A percentile compares a stretch with the other conserved stretches of the same genome.
Conservation (phyloP, 495 filamentous ascomycete species). For the Alectoria sarmentosa region DNA sequence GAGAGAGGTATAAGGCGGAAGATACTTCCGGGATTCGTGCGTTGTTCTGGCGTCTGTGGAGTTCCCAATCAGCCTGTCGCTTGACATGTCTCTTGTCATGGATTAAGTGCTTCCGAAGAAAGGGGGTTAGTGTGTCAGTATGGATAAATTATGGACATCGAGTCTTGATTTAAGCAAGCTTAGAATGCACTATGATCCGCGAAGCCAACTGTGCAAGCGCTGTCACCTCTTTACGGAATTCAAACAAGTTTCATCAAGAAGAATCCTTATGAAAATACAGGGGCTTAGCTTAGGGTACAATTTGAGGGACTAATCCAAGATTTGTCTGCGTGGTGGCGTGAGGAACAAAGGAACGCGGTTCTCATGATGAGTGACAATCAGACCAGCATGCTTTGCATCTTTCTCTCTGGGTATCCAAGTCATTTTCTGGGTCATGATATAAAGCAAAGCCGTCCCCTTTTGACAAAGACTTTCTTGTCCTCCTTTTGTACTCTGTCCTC, state of each 20-base stretch:
- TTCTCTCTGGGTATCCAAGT: neutral
- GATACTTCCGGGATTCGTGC: neutral
- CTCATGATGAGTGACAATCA: neutral
- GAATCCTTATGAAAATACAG: too few relatives aligned
- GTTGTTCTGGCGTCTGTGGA: neutral
- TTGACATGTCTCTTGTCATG: neutral
- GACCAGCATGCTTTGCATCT: neutral
- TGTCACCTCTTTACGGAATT: neutral
- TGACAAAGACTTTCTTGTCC: neutral
- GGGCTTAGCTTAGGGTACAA: neutral
- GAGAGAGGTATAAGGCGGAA: neutral
- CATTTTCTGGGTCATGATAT: neutral
- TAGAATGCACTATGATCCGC: neutral
- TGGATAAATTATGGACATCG: neutral
- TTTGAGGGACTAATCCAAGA: too few relatives aligned
- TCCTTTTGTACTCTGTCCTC: neutral
- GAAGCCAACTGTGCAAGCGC: neutral
- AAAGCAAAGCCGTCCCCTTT: neutral
- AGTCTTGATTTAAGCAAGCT: neutral
- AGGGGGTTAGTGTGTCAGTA: neutral
- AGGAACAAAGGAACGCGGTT: too few relatives aligned
- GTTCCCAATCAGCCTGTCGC: neutral
- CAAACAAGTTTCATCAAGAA: too few relatives aligned
- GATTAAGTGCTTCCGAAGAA: neutral
- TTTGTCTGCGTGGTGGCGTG: too few relatives aligned